Evolutionary conservation across 225 moss, liverwort and hornwort species (phyloP), one percentile per base, ranked within the genome.

Genomic region (Neckera pumila): DNA sequence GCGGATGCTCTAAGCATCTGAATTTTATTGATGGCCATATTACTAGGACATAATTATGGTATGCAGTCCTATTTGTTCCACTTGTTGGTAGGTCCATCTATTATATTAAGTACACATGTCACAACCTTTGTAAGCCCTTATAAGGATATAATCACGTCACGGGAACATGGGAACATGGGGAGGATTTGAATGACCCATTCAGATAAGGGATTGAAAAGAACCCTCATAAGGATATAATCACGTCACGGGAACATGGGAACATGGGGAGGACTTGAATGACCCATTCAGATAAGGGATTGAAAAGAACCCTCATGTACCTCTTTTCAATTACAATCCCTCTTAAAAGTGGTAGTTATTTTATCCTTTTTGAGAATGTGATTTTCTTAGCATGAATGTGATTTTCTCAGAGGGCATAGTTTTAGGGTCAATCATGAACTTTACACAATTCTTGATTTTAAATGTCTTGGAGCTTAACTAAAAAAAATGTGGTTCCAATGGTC

Each of bases 391-490:
- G 11, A 45, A 16, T 43, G 6, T 40, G n/a, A n/a, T n/a, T n/a
- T n/a, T n/a, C n/a, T n/a, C 1, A 7, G 16, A 5, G 40, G 15
- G 3, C 4, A 14, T 70, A 42, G 9, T 8, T 70, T 8, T 28
- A 73, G 2, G 11, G 0, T 19, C 12, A 31, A 31, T 2, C 1
- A 4, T 19, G 7, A 49, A 12, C 31, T 27, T 74, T 7, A 47
- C 2, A 74, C 31, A 4, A 4, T 18, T 47, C 18, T 74, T 70
- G 9, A 14, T 26, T 40, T 40, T 1, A 47, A 73, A 47, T 30
- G 7, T 47, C 30, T 47, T 45, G 2, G 2, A 43, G 2, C 1
- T 43, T 43, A 2, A 43, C 3, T 71, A 16, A 17, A 0, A 0
- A 73, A 73, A 28, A 45, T 28, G 6, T 45, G 4, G 10, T 45